Base-by-base conservation (phyloP, 768 basidiomycete species). In the Amanita fuliginea region DNA sequence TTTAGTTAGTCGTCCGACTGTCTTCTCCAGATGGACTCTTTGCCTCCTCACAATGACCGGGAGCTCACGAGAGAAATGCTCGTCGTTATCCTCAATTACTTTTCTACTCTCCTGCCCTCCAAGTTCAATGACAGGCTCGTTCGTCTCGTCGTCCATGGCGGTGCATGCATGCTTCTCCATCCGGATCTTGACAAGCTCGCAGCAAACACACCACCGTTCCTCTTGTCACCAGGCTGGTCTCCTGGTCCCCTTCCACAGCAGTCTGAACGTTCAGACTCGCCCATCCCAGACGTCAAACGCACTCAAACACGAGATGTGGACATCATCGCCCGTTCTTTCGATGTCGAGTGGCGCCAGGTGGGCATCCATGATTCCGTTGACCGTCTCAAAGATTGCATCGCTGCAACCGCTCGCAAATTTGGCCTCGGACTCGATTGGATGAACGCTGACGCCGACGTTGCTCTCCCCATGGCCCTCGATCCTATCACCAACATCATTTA, bases 141-240 rank as follows among this genome's bases (percentile, higher is more conserved):
- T 3, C 73, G 77, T 5, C 69, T 86, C 14, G 77, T 85, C 42
- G 69, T 83, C 0, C 84, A 86, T 51, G 84, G 84, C 18, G 84
- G 84, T 0, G 83, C 81, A 0, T 81, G 81, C 49, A 84, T 86
- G 81, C 72, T 86, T 19, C 70, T 86, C 1, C 82, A 86, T 41
- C 70, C 69, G 0, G 59, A 62, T 1, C 58, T 75, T 0, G 59
- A 67, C 48, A 51, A 52, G 3, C 64, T 74, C 45, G 59, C 66
- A 0, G 44, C 58, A 18, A 61, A 68, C 21, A 60, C 61, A 11
- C 57, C 57, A 1, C 49, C 48, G 14, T 49, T 61, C 4, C 49
- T 61, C 14, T 34, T 34, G 7, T 28, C 42, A n/a, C 49, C 42
- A 24, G 35, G 41, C 19, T 34, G 32, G 44, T 22, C 44, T 34